phyloP scores from a whole-genome alignment of 257 asterid species.

The Schizonepeta tenuifolia region DNA sequence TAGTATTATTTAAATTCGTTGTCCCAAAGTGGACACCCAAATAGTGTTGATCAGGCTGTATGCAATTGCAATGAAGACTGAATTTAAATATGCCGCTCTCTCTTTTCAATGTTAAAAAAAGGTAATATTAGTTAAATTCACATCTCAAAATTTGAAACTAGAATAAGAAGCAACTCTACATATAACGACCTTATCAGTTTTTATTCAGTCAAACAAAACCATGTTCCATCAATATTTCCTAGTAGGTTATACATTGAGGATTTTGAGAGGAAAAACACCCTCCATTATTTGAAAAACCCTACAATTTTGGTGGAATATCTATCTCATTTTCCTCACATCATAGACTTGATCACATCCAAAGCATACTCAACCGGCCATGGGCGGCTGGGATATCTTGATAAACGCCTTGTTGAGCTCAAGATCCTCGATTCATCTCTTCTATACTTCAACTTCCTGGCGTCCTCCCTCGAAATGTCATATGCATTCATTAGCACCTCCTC shows the following conservation, averaged over 20 bases:
- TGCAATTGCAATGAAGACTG: too few relatives aligned
- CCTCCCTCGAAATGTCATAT: constrained; percentile 43
- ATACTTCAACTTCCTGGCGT: constrained; percentile 53
- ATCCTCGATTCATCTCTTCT: constrained; percentile 51
- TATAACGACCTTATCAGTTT: neutral
- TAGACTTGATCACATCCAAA: constrained; percentile 40
- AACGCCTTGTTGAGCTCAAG: constrained; percentile 28
- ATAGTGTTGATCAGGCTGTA: too few relatives aligned
- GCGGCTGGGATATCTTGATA: constrained; percentile 29
- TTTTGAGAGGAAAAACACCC: neutral
- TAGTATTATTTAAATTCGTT: too few relatives aligned
- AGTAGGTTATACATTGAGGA: neutral
- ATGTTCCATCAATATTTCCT: neutral
- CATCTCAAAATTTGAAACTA: too few relatives aligned
- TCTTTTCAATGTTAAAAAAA: too few relatives aligned
- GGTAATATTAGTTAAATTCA: too few relatives aligned
- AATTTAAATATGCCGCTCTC: too few relatives aligned
- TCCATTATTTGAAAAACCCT: constrained; percentile 30
- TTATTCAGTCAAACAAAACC: constrained; percentile 4
- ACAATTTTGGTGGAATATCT: neutral
- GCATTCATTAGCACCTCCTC: constrained; percentile 58
- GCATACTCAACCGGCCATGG: constrained; percentile 41
- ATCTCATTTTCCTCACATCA: constrained; percentile 26
- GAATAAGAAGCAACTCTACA: too few relatives aligned
- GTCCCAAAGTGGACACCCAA: too few relatives aligned